phyloP scores from a whole-genome alignment of 2,329 filamentous ascomycete genomes.

The Xylariaceae sp. region DNA sequence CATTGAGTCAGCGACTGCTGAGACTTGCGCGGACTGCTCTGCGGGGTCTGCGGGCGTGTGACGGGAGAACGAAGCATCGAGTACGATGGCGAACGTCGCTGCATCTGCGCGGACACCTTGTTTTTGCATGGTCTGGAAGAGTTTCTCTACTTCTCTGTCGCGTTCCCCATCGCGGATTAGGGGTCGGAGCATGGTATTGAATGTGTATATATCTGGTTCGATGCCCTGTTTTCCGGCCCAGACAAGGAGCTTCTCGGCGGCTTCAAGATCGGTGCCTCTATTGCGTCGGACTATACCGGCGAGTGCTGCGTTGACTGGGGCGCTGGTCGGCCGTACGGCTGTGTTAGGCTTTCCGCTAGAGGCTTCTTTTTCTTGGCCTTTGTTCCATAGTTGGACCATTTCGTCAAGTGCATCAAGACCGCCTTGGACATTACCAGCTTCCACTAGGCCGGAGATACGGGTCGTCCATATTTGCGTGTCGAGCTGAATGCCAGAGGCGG shows the following conservation, averaged over 20 bases:
- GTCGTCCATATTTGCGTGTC: constrained; percentile 67
- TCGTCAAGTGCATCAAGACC: constrained; percentile 63
- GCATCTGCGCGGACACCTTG: constrained; percentile 55
- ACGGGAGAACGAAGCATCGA: constrained; percentile 53
- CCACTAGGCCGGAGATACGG: constrained; percentile 63
- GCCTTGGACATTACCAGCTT: constrained; percentile 46
- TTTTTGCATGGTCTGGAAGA: constrained; percentile 58
- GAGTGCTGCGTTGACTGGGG: constrained; percentile 67
- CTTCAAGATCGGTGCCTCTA: constrained; percentile 40
- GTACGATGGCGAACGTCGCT: constrained; percentile 70
- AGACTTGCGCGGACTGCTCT: constrained; percentile 51
- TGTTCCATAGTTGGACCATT: constrained; percentile 60
- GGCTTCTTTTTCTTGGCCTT: constrained; percentile 32
- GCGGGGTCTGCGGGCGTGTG: constrained; percentile 34
- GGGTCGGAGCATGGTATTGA: constrained; percentile 65
- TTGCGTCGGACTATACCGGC: constrained; percentile 53
- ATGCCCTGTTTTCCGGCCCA: constrained; percentile 58
- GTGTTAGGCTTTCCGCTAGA: neutral
- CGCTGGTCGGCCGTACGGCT: constrained; percentile 57
- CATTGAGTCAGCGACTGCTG: constrained; percentile 55
- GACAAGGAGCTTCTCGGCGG: constrained; percentile 51
- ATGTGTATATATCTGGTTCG: constrained; percentile 55
- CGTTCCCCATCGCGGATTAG: constrained; percentile 47
- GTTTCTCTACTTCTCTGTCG: constrained; percentile 42
- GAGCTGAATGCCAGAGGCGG: constrained; percentile 52